These are phyloP conservation scores for Baeospora myosura DNA, from an alignment of 1,284 basidiomycete genomes.

Conservation along the genomic window DNA sequence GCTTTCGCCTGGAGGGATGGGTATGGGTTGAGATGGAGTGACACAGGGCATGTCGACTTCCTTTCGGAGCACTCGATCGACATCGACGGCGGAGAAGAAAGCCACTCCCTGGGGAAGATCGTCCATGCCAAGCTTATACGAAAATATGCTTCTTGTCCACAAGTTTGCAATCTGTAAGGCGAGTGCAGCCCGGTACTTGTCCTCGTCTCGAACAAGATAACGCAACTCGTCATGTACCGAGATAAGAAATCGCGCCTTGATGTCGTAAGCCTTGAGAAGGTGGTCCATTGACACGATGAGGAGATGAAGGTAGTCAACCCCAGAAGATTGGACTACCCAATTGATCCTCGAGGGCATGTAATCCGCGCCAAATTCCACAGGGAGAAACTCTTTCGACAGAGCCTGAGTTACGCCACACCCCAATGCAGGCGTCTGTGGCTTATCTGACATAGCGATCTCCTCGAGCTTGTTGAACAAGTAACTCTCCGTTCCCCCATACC, in stretches of 20 bases:
- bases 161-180: slow-evolving; percentile 94
- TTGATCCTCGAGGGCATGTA: slow-evolving; percentile 98
- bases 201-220: slow-evolving; percentile 85
- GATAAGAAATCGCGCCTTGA: slow-evolving; percentile 89
- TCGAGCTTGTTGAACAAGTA: slow-evolving; percentile 99
- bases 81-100: slow-evolving; percentile 95
- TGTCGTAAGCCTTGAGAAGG: slow-evolving; percentile 75
- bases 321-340: slow-evolving; percentile 98
- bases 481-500: slow-evolving; percentile 96
- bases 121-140: slow-evolving; percentile 90
- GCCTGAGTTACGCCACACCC: slow-evolving; percentile 93
- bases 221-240: slow-evolving; percentile 97
- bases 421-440: slow-evolving; percentile 87
- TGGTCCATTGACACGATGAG: slow-evolving; percentile 95
- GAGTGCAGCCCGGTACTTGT: slow-evolving; percentile 84
- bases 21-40: slow-evolving; percentile 83
- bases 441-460: slow-evolving; percentile 84
- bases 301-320: slow-evolving; percentile 96
- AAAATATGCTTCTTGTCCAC: slow-evolving; percentile 92
- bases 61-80: slow-evolving; percentile 89
- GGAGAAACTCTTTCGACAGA: slow-evolving; percentile 83
- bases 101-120: slow-evolving; percentile 91
- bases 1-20: slow-evolving; percentile 82
- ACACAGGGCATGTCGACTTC: slow-evolving; percentile 95
- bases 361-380: slow-evolving; percentile 70